These are phyloP conservation scores for Aureobasidium sp. DNA, from an alignment of 2,329 filamentous ascomycete genomes.

Conservation along the genomic window DNA sequence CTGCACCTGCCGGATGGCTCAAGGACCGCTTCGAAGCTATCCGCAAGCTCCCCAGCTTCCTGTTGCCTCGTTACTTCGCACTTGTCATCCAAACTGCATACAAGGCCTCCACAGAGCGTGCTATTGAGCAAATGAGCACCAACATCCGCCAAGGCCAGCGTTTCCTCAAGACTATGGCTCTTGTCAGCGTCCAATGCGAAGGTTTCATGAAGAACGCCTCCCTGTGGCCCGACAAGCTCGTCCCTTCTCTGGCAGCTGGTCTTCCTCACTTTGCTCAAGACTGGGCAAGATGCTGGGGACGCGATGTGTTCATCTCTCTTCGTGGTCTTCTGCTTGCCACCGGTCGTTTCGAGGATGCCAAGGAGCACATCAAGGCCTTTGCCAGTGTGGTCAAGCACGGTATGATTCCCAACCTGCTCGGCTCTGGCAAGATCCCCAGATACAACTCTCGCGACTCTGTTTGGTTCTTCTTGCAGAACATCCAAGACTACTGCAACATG, in stretches of 20 bases:
- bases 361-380: constrained; percentile 89
- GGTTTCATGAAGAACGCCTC: constrained; percentile 85
- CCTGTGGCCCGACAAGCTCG: constrained; percentile 73
- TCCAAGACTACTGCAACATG: constrained; percentile 83
- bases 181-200: constrained; percentile 88
- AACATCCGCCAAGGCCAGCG: constrained; percentile 73
- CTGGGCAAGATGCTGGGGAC: constrained; percentile 95
- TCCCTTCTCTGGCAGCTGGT: constrained; percentile 83
- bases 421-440: constrained; percentile 73
- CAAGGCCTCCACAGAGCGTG: constrained; percentile 68
- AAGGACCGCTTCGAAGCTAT: constrained; percentile 79
- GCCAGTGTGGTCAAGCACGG: constrained; percentile 95
- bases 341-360: constrained; percentile 78
- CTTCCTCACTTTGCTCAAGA: constrained; percentile 87
- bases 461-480: constrained; percentile 95
- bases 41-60: constrained; percentile 73
- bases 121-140: constrained; percentile 67
- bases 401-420: constrained; percentile 92
- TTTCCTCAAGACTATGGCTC: constrained; percentile 78
- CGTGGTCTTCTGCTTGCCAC: constrained; percentile 88
- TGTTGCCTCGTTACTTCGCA: constrained; percentile 88
- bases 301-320: constrained; percentile 93
- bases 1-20: constrained; percentile 66
- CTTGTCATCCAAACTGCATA: constrained; percentile 83
- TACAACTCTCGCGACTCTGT: constrained; percentile 96